Evolutionary conservation across 352 stramenopile species (phyloP).

Genomic region (Pythium phragmitis): DNA sequence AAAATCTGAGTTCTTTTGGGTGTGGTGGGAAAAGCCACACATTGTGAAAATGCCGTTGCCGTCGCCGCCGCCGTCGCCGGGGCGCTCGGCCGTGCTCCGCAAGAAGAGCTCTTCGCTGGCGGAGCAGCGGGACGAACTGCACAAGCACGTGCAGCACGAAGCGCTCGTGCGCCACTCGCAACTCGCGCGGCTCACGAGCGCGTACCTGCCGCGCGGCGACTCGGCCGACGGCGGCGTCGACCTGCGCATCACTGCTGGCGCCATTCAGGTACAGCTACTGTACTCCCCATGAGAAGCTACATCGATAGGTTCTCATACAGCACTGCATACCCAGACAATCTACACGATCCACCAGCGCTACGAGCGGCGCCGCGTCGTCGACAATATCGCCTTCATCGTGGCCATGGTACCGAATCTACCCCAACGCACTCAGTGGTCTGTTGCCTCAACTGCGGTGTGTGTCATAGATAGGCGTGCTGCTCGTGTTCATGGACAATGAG

Average conservation of each 20-base stretch:
- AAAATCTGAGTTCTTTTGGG: constrained; percentile 4
- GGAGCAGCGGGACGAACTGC: constrained; percentile 37
- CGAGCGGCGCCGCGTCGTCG: constrained; percentile 53
- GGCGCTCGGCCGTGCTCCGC: constrained; percentile 19
- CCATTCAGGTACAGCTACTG: constrained; percentile 40
- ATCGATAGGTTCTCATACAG: background rate
- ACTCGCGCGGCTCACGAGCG: constrained; percentile 31
- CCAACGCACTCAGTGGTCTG: background rate
- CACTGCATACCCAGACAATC: constrained; percentile 37
- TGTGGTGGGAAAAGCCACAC: constrained; percentile 15
- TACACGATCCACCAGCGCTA: constrained; percentile 64
- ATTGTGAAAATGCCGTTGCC: background rate
- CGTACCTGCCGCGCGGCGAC: constrained; percentile 38
- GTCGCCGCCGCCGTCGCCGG: background rate
- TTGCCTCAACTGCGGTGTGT: background rate
- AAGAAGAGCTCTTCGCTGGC: constrained; percentile 44
- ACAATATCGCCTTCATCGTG: constrained; percentile 56
- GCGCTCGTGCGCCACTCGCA: constrained; percentile 20
- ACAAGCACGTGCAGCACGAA: constrained; percentile 42
- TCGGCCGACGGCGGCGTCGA: constrained; percentile 9
- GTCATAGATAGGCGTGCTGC: constrained; percentile 41
- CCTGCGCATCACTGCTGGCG: constrained; percentile 50
- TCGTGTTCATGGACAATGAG: constrained; percentile 75
- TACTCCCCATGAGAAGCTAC: background rate
- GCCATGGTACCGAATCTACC: constrained; percentile 35